phyloP scores from a whole-genome alignment of 1,284 basidiomycete species.

The Cutaneotrichosporon sp. region DNA sequence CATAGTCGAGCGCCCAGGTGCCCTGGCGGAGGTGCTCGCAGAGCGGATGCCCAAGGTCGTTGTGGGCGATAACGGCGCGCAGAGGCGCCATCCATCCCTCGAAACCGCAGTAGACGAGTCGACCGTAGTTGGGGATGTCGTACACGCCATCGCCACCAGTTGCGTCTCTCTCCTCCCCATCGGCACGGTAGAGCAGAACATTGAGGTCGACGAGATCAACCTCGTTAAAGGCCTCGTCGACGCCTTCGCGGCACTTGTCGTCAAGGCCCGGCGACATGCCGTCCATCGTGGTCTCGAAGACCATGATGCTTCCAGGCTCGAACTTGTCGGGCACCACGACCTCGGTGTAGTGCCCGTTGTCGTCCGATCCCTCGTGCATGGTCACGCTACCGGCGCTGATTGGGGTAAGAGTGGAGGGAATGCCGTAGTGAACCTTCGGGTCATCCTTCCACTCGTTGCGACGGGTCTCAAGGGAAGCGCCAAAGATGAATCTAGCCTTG shows the following conservation, averaged over 20 bases:
- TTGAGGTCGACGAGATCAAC: conserved; percentile 88
- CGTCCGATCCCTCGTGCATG: conserved; percentile 58
- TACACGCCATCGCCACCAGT: conserved; percentile 72
- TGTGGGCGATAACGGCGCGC: conserved; percentile 75
- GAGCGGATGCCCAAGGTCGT: conserved; percentile 88
- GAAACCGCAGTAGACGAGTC: conserved; percentile 82
- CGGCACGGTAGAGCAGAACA: conserved; percentile 74
- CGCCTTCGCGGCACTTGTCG: conserved; percentile 66
- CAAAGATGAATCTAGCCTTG: conserved; percentile 74
- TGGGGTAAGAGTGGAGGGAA: conserved; percentile 70
- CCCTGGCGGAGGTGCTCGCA: conserved; percentile 84
- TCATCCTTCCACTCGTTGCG: conserved; percentile 66
- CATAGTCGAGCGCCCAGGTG: conserved; percentile 86
- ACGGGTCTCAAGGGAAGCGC: conserved; percentile 69
- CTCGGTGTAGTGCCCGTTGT: conserved; percentile 71
- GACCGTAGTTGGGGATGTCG: conserved; percentile 70
- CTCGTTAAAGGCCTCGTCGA: conserved; percentile 68
- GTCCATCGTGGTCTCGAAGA: conserved; percentile 77
- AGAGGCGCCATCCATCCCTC: conserved; percentile 95
- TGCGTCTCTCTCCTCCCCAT: conserved; percentile 86
- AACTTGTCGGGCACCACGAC: conserved; percentile 80
- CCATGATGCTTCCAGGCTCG: conserved; percentile 86
- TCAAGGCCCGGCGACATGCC: conserved; percentile 66
- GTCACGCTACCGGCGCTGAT: conserved; percentile 61
- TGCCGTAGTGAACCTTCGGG: conserved; percentile 65